phyloP scores from a whole-genome alignment of 805 yeast genomes.

The Yamadazyma tumulicola region DNA sequence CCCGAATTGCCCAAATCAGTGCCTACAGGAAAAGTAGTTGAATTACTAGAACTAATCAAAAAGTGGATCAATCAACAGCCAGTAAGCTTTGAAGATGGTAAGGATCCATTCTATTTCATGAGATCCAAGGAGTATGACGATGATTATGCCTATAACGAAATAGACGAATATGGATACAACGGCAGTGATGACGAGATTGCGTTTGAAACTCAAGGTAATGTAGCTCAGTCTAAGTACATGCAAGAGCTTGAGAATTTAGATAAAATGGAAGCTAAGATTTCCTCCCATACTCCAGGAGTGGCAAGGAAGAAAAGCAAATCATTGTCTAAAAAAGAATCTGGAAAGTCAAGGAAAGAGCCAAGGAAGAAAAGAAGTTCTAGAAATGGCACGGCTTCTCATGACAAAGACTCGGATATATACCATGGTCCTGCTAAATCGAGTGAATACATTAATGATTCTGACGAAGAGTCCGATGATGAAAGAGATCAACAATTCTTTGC shows the following conservation, averaged over 20 bases:
- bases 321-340: constrained; percentile 5
- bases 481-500: constrained; percentile 50
- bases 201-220: constrained; percentile 23
- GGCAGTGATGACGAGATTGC: constrained; percentile 29
- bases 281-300: constrained; percentile 21
- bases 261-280: constrained; percentile 26
- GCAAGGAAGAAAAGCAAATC: constrained; percentile 21
- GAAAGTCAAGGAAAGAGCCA: constrained; percentile 7
- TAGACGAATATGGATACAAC: constrained; percentile 25
- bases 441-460: constrained; percentile 54
- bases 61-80: constrained; percentile 39
- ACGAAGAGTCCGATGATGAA: constrained; percentile 61
- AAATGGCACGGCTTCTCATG: not conserved
- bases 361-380: constrained; percentile 11
- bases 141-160: constrained; percentile 24
- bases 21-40: constrained; percentile 27
- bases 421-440: constrained; percentile 40
- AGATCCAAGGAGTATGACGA: constrained; percentile 30
- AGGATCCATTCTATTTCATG: constrained; percentile 31
- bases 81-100: constrained; percentile 31
- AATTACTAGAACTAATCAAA: constrained; percentile 33
- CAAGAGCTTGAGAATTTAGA: constrained; percentile 36
- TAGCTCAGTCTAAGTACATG: constrained; percentile 9
- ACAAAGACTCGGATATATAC: constrained; percentile 14
- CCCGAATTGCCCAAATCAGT: constrained; percentile 37